Conservation (phyloP, 2,329 filamentous ascomycete species). For the Diaporthe citri region DNA sequence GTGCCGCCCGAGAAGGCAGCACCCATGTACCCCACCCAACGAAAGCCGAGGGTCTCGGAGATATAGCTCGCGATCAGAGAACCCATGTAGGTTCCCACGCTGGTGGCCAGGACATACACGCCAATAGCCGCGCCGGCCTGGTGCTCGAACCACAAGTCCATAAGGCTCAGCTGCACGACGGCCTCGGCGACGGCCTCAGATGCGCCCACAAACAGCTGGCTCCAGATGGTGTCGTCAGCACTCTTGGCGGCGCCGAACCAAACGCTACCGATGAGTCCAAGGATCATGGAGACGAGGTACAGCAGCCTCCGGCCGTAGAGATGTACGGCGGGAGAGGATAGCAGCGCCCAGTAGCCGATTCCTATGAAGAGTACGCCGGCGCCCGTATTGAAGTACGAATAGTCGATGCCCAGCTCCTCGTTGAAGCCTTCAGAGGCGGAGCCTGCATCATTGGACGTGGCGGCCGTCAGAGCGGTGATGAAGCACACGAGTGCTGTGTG, state of each 20-base stretch:
- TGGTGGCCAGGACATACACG: constrained; percentile 67
- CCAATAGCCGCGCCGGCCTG: constrained; percentile 66
- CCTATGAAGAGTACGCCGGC: constrained; percentile 68
- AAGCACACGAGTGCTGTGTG: constrained; percentile 65
- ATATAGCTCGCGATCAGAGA: constrained; percentile 66
- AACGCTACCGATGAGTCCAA: constrained; percentile 57
- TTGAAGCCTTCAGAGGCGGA: constrained; percentile 64
- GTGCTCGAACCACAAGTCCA: constrained; percentile 70
- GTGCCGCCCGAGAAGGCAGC: constrained; percentile 46
- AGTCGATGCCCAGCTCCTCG: constrained; percentile 63
- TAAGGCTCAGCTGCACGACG: constrained; percentile 67
- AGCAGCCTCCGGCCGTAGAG: constrained; percentile 66
- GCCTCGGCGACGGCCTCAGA: constrained; percentile 69
- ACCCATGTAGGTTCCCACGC: constrained; percentile 67
- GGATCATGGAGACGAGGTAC: constrained; percentile 65
- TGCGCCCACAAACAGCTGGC: constrained; percentile 69
- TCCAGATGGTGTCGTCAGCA: constrained; percentile 63
- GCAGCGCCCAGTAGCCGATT: constrained; percentile 67
- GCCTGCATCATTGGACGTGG: constrained; percentile 68
- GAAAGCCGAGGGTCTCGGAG: constrained; percentile 61
- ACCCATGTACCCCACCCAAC: constrained; percentile 53
- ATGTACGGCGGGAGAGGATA: constrained; percentile 65
- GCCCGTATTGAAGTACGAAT: constrained; percentile 58
- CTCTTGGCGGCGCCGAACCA: constrained; percentile 63
- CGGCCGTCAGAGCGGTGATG: constrained; percentile 67